phyloP scores from a whole-genome alignment of 1,284 basidiomycete genomes.

The Lentinus polychrous region DNA sequence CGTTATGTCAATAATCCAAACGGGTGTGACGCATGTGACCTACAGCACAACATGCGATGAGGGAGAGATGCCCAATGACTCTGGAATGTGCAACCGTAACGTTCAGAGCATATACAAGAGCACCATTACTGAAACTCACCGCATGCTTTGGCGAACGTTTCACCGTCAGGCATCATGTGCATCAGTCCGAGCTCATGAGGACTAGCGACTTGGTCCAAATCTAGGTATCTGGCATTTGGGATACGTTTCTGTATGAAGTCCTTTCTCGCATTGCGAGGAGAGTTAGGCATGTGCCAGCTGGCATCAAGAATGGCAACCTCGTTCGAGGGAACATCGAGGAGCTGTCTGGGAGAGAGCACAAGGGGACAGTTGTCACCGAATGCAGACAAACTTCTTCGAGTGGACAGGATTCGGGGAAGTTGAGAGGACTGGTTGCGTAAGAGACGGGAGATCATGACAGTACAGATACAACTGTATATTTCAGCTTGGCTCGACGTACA shows the following conservation, averaged over 20 bases:
- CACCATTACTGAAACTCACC: slow-evolving; percentile 39
- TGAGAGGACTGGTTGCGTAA: not conserved
- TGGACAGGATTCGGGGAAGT: not conserved
- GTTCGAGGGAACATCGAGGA: slow-evolving; percentile 27
- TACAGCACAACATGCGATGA: slow-evolving; percentile 80
- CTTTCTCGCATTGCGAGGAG: slow-evolving; percentile 52
- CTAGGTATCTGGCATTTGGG: slow-evolving; percentile 71
- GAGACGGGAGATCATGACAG: not conserved
- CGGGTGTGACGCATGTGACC: slow-evolving; percentile 15
- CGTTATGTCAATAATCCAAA: slow-evolving; percentile 5
- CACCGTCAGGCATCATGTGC: slow-evolving; percentile 86
- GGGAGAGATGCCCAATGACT: slow-evolving; percentile 47
- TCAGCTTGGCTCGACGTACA: no score
- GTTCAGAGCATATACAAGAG: not conserved
- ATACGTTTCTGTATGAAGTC: slow-evolving; percentile 71
- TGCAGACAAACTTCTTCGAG: slow-evolving; percentile 11
- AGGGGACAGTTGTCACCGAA: slow-evolving; percentile 34
- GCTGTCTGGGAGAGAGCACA: slow-evolving; percentile 44
- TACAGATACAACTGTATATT: no score
- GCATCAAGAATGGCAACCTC: slow-evolving; percentile 55
- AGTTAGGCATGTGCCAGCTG: slow-evolving; percentile 86
- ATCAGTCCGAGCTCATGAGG: slow-evolving; percentile 70
- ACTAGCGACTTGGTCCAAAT: slow-evolving; percentile 77
- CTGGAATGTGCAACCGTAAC: not conserved
- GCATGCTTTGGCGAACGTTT: slow-evolving; percentile 75